These are phyloP conservation scores for Lignosus rhinocerotis DNA, from an alignment of 1,284 basidiomycete species.

Conservation along the genomic window DNA sequence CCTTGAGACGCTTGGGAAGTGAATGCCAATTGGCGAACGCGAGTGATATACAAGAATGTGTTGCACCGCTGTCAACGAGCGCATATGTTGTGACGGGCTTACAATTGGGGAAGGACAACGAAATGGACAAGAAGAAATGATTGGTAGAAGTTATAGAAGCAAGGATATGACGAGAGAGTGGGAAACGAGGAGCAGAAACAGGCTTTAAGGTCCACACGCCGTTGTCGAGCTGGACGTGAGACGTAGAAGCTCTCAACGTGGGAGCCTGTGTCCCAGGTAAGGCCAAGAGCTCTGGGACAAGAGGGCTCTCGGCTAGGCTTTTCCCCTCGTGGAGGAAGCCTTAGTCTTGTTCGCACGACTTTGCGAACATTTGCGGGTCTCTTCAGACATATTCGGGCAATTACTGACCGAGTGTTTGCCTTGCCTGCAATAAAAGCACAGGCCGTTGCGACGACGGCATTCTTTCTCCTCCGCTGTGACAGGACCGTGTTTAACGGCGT, in stretches of 20 bases:
- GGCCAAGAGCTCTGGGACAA: slow-evolving; percentile 29
- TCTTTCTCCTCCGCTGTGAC: no score
- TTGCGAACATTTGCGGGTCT: no score
- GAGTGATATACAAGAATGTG: slow-evolving; percentile 37
- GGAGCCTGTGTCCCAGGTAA: slow-evolving; percentile 25
- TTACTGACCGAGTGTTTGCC: no score
- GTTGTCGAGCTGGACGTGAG: slow-evolving; percentile 11
- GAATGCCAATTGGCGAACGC: slow-evolving; percentile 34
- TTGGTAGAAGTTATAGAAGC: slow-evolving; percentile 12
- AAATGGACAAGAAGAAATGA: slow-evolving; percentile 39
- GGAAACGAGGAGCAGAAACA: slow-evolving; percentile 5
- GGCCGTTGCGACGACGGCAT: no score
- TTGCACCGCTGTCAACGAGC: slow-evolving; percentile 39
- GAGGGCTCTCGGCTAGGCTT: slow-evolving; percentile 33
- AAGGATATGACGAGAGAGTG: slow-evolving; percentile 17
- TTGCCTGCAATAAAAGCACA: no score
- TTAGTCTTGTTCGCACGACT: not conserved
- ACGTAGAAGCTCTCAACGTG: slow-evolving; percentile 13
- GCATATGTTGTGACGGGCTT: slow-evolving; percentile 32
- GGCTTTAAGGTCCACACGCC: slow-evolving; percentile 2
- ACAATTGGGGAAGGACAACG: slow-evolving; percentile 33
- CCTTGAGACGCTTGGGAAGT: slow-evolving; percentile 28
- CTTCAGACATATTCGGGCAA: no score
- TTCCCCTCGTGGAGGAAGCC: slow-evolving; percentile 29
- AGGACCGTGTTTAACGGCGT: no score